Evolutionary conservation across 2,329 filamentous ascomycete genomes (phyloP), one percentile per base, ranked within the genome.

Genomic region (Ilyonectria sp.): DNA sequence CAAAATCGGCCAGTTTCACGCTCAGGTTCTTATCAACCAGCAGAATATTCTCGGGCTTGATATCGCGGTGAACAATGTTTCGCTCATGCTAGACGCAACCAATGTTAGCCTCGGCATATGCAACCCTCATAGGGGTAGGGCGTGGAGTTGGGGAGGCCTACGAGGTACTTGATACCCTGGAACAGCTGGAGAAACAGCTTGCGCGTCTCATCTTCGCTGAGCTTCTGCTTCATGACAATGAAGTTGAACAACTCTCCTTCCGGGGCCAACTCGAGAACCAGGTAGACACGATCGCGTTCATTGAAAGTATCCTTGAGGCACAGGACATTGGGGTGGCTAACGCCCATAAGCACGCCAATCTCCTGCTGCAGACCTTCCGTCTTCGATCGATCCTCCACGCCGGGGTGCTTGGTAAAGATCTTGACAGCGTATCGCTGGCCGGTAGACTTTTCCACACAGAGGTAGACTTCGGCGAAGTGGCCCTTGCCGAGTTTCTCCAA

Each of bases 11-110:
- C 68, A 99, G 84, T 82, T 99, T 99, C 70, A 97, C 92, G 66
- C 91, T 91, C 31, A 98, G 83, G 37, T 96, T 87, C 76, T 94
- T 94, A 81, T 98, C 94, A 6, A 92, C 90, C 40, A 99, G 84
- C 9, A 99, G 84, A 37, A 99, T 98, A 76, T 98, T 98, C 79
- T 98, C 95, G 0, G 95, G 95, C 81, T 98, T 98, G 82, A 99
- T 98, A 75, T 99, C 96, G 65, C 96, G 92, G 80, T 99, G 96
- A 6, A 98, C 95, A 79, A 99, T 97, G 75, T 96, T 97, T 69
- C 96, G 93, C 68, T 98, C 96, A 79, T 99, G 96, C 95, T 98
- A 65, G 37, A n/a, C 31, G 33, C 23, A 37, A 11, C 17, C 13
- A 29, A 33, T 26, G 63, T 73, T 43, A 69, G 62, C n/a, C 19